phyloP scores from a whole-genome alignment of 2,329 filamentous ascomycete genomes.

The Knoxdaviesia capensis region DNA sequence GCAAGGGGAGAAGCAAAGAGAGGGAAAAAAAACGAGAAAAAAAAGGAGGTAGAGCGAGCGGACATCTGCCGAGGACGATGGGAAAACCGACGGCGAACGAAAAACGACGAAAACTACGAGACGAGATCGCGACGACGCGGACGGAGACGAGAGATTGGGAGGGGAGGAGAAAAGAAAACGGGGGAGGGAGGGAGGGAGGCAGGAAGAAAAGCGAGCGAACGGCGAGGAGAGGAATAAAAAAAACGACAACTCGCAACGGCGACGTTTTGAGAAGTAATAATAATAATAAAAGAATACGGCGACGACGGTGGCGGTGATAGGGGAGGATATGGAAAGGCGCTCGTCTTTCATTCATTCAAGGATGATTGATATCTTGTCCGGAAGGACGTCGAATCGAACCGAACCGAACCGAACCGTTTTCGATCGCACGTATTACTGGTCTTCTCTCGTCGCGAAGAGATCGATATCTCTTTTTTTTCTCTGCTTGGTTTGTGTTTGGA shows the following conservation, averaged over 20 bases:
- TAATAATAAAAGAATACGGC: too few species aligned
- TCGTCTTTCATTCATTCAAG: too few species aligned
- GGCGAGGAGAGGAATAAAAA: conserved; percentile 4
- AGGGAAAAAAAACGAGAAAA: conserved; percentile 2
- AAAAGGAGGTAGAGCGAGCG: conserved; percentile 10
- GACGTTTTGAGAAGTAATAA: too few species aligned
- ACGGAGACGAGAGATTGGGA: not conserved
- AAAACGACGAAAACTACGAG: conserved; percentile 14
- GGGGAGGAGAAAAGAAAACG: not conserved
- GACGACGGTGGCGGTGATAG: not conserved
- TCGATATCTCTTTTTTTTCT: too few species aligned
- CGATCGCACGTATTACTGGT: too few species aligned
- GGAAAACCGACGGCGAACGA: conserved; percentile 12
- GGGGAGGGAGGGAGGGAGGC: not conserved
- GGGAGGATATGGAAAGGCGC: not conserved
- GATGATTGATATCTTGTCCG: too few species aligned
- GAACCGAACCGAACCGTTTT: too few species aligned
- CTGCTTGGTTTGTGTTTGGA: conserved; percentile 5
- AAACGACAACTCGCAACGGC: too few species aligned
- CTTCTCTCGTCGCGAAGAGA: too few species aligned
- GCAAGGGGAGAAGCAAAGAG: not conserved
- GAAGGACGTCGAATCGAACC: too few species aligned
- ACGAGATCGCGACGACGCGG: not conserved
- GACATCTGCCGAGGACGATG: conserved; percentile 11
- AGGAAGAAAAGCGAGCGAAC: conserved; percentile 7